Evolutionary conservation across 1,139 yeast species (phyloP).

Genomic region (Chernovozyma sophiae-reginae): DNA sequence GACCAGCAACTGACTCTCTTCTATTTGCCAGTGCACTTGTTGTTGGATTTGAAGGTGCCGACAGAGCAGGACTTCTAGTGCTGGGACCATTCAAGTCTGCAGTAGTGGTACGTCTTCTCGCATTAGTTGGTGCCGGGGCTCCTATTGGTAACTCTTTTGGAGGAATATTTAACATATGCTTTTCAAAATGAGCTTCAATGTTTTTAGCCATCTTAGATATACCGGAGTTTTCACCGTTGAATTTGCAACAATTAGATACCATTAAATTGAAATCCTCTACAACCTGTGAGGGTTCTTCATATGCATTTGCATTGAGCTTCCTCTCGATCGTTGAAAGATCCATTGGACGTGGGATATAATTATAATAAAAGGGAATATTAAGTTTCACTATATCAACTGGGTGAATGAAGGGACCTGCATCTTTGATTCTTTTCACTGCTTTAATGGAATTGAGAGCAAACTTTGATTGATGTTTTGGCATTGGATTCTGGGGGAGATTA

Average conservation of each 20-base stretch:
- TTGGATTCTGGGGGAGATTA: constrained; percentile 62
- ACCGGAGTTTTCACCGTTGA: constrained; percentile 80
- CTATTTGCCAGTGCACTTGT: constrained; percentile 13
- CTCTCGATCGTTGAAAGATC: constrained; percentile 87
- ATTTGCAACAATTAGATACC: constrained; percentile 75
- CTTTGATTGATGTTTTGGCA: constrained; percentile 83
- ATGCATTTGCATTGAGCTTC: constrained; percentile 66
- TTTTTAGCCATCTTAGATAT: constrained; percentile 90
- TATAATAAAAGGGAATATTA: constrained; percentile 87
- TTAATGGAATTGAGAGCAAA: constrained; percentile 65
- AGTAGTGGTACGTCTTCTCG: constrained; percentile 16
- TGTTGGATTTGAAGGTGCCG: not conserved
- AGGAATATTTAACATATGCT: constrained; percentile 91
- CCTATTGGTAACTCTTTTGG: constrained; percentile 56
- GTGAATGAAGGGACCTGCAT: constrained; percentile 81
- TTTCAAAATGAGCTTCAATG: constrained; percentile 87
- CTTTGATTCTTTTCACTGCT: constrained; percentile 85
- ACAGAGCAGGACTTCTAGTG: not conserved
- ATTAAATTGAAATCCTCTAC: constrained; percentile 80
- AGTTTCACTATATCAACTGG: constrained; percentile 90
- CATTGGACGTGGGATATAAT: constrained; percentile 85
- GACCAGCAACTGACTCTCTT: constrained; percentile 43
- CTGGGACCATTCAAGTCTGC: constrained; percentile 10
- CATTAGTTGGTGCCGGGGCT: constrained; percentile 12
- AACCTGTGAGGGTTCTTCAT: constrained; percentile 64